Percentiles rank a stretch among this genome's conserved stretches.
Conservation (phyloP, 1,284 basidiomycete genomes). For the Cutaneotrichosporon dermatis region DNA sequence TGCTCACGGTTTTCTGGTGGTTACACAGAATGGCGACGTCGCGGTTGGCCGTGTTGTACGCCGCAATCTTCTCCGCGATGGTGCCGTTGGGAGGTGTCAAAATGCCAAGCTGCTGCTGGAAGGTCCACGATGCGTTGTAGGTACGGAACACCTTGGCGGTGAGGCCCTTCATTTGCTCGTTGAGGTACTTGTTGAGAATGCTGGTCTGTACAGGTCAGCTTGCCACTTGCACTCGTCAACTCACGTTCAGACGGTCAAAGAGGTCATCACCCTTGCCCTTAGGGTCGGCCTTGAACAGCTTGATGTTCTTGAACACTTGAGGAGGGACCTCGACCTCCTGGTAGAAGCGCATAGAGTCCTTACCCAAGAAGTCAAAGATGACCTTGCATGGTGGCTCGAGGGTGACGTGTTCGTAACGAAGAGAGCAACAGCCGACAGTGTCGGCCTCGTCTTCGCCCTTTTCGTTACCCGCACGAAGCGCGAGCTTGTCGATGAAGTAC, state of each 20-base stretch:
- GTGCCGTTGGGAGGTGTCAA: constrained; percentile 63
- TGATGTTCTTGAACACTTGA: constrained; percentile 86
- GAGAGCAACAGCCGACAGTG: constrained; percentile 92
- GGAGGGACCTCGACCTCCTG: constrained; percentile 79
- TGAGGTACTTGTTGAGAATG: constrained; percentile 81
- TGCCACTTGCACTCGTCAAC: constrained; percentile 26
- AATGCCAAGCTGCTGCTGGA: constrained; percentile 79
- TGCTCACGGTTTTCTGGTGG: constrained; percentile 89
- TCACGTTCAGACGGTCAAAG: constrained; percentile 87
- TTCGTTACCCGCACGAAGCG: constrained; percentile 94
- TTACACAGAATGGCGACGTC: constrained; percentile 94
- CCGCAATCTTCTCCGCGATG: constrained; percentile 85
- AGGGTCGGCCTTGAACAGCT: constrained; percentile 80
- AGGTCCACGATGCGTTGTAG: constrained; percentile 92
- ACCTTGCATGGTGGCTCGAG: constrained; percentile 74
- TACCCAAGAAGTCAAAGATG: constrained; percentile 92
- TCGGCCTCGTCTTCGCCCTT: constrained; percentile 98
- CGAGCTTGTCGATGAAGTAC: constrained; percentile 94
- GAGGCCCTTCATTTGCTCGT: constrained; percentile 87
- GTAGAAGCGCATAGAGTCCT: constrained; percentile 95
- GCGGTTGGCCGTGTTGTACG: constrained; percentile 92
- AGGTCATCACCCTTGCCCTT: constrained; percentile 84
- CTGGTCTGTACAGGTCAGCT: constrained; percentile 58
- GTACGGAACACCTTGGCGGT: constrained; percentile 99
- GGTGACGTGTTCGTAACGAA: constrained; percentile 91